These are phyloP conservation scores for Xylaria longipes DNA, from an alignment of 495 filamentous ascomycete species.

Conservation along the genomic window DNA sequence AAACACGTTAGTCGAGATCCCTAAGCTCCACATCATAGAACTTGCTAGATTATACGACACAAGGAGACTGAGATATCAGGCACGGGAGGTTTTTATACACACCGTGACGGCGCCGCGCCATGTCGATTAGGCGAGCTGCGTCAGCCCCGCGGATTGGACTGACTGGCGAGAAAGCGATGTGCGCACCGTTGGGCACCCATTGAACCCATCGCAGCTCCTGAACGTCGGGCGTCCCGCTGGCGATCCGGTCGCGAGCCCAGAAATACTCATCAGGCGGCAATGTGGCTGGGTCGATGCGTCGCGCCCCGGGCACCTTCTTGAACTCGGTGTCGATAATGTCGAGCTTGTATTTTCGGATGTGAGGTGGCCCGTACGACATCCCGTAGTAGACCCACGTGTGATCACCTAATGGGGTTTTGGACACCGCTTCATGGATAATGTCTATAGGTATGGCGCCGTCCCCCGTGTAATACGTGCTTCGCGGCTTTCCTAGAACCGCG, in stretches of 20 bases:
- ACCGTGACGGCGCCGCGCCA: conserved; percentile 38
- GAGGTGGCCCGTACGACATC: conserved; percentile 48
- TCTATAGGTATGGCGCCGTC: conserved; percentile 47
- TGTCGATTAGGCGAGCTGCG: conserved; percentile 39
- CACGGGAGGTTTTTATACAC: too few relatives aligned
- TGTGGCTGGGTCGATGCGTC: conserved; percentile 43
- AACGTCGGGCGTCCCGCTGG: conserved; percentile 53
- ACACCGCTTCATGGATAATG: conserved; percentile 44
- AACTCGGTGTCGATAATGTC: conserved; percentile 44
- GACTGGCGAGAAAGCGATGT: conserved; percentile 61
- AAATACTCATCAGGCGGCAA: conserved; percentile 43
- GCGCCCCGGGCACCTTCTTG: conserved; percentile 48
- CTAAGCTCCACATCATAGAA: too few relatives aligned
- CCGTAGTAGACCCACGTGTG: conserved; percentile 60
- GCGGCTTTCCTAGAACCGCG: conserved; percentile 51
- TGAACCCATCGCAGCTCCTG: conserved; percentile 60
- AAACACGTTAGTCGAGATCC: too few relatives aligned
- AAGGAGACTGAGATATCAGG: too few relatives aligned
- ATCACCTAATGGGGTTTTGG: conserved; percentile 49
- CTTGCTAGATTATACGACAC: too few relatives aligned
- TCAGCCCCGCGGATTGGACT: conserved; percentile 52
- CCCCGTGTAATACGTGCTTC: conserved; percentile 53
- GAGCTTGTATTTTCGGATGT: conserved; percentile 42
- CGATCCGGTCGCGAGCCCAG: conserved; percentile 45
- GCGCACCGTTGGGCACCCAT: conserved; percentile 60